Percentiles rank a stretch among this genome's conserved stretches.
These are phyloP conservation scores for Priceomyces carsonii DNA, from an alignment of 805 yeast species.

Conservation along the genomic window DNA sequence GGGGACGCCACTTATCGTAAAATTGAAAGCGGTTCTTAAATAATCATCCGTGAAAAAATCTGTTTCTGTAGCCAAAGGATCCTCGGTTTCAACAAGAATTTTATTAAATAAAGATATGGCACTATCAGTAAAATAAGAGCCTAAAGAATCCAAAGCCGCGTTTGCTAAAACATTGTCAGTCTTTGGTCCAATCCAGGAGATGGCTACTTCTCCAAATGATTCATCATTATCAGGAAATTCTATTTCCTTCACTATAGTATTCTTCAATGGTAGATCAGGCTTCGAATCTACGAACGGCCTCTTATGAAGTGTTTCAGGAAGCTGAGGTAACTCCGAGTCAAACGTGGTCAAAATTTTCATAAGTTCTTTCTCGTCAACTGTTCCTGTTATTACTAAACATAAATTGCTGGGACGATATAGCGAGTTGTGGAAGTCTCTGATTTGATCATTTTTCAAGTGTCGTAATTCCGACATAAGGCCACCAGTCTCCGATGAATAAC, in stretches of 20 bases:
- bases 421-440: slow-evolving; percentile 69
- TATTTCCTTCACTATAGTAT: slow-evolving; percentile 48
- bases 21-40: slow-evolving; percentile 56
- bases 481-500: slow-evolving; percentile 93
- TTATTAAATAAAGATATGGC: slow-evolving; percentile 75
- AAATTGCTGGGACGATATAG: slow-evolving; percentile 82
- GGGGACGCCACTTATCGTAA: slow-evolving; percentile 74
- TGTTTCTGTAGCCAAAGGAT: slow-evolving; percentile 76
- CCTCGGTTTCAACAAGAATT: slow-evolving; percentile 73
- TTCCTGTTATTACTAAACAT: slow-evolving; percentile 82
- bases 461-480: slow-evolving; percentile 81
- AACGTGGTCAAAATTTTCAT: slow-evolving; percentile 58
- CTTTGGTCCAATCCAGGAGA: slow-evolving; percentile 84
- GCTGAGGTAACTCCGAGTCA: slow-evolving; percentile 54
- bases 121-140: slow-evolving; percentile 73
- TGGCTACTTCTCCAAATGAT: slow-evolving; percentile 68
- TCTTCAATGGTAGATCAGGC: slow-evolving; percentile 42
- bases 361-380: slow-evolving; percentile 75
- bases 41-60: slow-evolving; percentile 76
- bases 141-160: slow-evolving; percentile 70
- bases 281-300: slow-evolving; percentile 82
- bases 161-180: slow-evolving; percentile 51
- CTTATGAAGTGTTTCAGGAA: slow-evolving; percentile 33
- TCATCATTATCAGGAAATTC: slow-evolving; percentile 92
- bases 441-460: slow-evolving; percentile 67